Evolutionary conservation across 2,329 filamentous ascomycete genomes (phyloP), one percentile per base, ranked within the genome.

Genomic region (Laburnicola sp.): DNA sequence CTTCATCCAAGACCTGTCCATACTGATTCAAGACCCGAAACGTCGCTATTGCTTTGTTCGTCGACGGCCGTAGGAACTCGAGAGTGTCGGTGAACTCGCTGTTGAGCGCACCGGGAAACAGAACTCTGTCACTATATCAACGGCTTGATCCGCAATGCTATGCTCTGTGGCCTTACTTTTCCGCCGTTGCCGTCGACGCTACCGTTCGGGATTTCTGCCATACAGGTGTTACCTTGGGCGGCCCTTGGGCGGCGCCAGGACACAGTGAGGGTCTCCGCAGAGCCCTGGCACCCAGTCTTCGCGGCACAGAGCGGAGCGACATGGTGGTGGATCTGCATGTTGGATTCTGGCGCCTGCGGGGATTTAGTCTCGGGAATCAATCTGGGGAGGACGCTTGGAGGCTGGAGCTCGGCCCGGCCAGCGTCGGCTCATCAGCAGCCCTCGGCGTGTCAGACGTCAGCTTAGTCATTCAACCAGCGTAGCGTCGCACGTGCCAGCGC

Each of bases 41-140:
- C 3, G 94, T 97, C 25, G 92, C 85, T 68, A 99, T 88, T 4
- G 91, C 87, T 30, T 85, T 79, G 63, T 86, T 82, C 45, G 86
- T 83, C 35, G 86, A 82, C 0, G 92, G 89, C 43, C 84, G 82
- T 48, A 89, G 83, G 74, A 96, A 97, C 35, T 82, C 79, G 73
- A 97, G 86, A 0, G 81, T 79, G 58, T 83, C 87, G 3, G 90
- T 96, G 74, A 99, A 99, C 56, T 90, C 89, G 71, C 91, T 96
- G 72, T 97, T 93, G 45, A 97, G 80, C 0, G 94, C 94, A n/a
- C 94, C 94, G 0, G 94, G 94, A 62, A 99, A 99, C 48, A 84
- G 77, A 8, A 84, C 80, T 50, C 82, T 85, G 11, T 51, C 21
- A 44, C 9, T n/a, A 16, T 8, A 22, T 41, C 8, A 27, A 22